A percentile compares a stretch with the other conserved stretches of the same genome.
phyloP scores from a whole-genome alignment of 1,284 basidiomycete genomes.

The Ustilago curta region DNA sequence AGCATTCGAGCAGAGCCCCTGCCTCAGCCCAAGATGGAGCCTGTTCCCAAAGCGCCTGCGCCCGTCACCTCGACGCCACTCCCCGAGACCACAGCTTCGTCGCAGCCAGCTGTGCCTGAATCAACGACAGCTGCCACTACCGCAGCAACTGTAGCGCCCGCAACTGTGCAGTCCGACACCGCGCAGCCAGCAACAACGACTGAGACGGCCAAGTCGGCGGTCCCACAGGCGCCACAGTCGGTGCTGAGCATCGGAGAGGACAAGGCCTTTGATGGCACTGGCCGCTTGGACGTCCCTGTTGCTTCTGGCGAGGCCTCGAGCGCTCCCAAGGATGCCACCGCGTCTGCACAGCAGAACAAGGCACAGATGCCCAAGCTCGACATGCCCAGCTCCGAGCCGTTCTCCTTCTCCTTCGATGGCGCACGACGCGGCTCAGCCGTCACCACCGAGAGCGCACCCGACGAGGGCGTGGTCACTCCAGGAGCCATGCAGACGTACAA shows the following conservation, averaged over 20 bases:
- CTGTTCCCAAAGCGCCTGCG: slow-evolving; percentile 52
- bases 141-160: slow-evolving; percentile 5
- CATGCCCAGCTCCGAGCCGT: slow-evolving; percentile 63
- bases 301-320: slow-evolving; percentile 1
- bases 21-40: slow-evolving; percentile 48
- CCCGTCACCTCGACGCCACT: slow-evolving; percentile 43
- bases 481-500: slow-evolving; percentile 54
- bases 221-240: slow-evolving; percentile 25
- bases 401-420: slow-evolving; percentile 51
- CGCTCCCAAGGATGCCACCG: slow-evolving; percentile 3
- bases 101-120: slow-evolving; percentile 10
- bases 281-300: slow-evolving; percentile 53
- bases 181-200: not conserved
- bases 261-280: slow-evolving; percentile 63
- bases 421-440: slow-evolving; percentile 28
- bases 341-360: slow-evolving; percentile 18
- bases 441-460: slow-evolving; percentile 13
- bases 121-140: slow-evolving; percentile 2
- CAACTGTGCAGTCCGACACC: slow-evolving; percentile 1
- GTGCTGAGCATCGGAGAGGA: slow-evolving; percentile 59
- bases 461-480: slow-evolving; percentile 51
- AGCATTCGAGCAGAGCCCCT: slow-evolving; percentile 37
- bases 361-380: slow-evolving; percentile 57
- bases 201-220: not conserved
- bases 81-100: slow-evolving; percentile 16